Percentiles rank a stretch among this genome's conserved stretches.
phyloP scores from a whole-genome alignment of 169 alveolate genomes.

The Plasmodium malariae region DNA sequence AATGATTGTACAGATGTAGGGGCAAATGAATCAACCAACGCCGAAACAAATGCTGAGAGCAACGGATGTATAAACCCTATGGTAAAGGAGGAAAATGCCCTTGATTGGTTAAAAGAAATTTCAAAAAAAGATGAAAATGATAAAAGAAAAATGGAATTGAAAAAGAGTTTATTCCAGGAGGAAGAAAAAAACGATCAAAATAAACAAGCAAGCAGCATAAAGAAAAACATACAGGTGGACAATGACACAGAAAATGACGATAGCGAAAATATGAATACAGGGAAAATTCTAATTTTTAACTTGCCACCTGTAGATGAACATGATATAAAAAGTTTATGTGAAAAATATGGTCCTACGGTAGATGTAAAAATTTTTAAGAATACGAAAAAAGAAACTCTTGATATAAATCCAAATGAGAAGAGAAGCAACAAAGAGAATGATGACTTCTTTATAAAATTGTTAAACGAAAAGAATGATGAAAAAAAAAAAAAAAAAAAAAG shows the following conservation, averaged over 20 bases:
- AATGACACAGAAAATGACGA: constrained; percentile 1
- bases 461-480: constrained; percentile 32
- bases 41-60: too few species aligned
- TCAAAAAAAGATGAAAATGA: constrained; percentile 43
- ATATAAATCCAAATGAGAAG: constrained; percentile 37
- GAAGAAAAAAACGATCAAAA: neutral
- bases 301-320: constrained; percentile 66
- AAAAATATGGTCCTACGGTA: constrained; percentile 76
- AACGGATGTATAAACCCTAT: neutral
- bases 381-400: constrained; percentile 31
- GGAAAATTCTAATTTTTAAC: constrained; percentile 73
- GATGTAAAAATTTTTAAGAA: constrained; percentile 77
- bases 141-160: neutral
- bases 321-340: constrained; percentile 68
- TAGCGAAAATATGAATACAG: constrained; percentile 64
- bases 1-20: too few species aligned
- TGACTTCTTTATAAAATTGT: constrained; percentile 64
- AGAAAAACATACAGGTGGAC: constrained; percentile 1
- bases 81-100: constrained; percentile 57
- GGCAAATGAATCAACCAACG: neutral
- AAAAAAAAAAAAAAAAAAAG: constrained; percentile 20
- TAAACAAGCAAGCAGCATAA: neutral
- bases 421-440: constrained; percentile 28
- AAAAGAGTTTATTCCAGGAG: neutral
- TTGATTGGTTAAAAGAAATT: constrained; percentile 59